Evolutionary conservation across 805 yeast genomes (phyloP).

Genomic region (Torulaspora maleeae): DNA sequence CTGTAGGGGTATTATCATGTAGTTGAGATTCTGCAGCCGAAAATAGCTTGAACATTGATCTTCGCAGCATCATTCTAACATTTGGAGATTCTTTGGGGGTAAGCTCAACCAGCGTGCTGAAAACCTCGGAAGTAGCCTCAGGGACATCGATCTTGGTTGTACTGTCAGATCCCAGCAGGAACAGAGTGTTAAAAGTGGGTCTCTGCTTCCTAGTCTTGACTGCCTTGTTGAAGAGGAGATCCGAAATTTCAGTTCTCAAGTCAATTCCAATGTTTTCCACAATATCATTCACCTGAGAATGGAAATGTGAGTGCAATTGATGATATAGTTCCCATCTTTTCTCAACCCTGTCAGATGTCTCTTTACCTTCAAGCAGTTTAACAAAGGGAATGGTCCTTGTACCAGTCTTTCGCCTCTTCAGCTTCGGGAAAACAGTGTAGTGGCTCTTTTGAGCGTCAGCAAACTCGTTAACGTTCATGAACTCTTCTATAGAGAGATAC

Average conservation of each 20-base stretch:
- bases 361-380: slow-evolving; percentile 42
- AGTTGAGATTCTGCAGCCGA: slow-evolving; percentile 21
- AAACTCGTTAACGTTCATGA: slow-evolving; percentile 29
- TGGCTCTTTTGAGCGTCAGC: slow-evolving; percentile 34
- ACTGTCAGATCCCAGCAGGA: slow-evolving; percentile 43
- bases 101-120: slow-evolving; percentile 33
- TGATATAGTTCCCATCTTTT: slow-evolving; percentile 42
- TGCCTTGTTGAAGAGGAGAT: slow-evolving; percentile 19
- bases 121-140: slow-evolving; percentile 14
- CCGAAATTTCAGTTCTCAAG: slow-evolving; percentile 33
- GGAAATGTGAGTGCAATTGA: slow-evolving; percentile 33
- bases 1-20: slow-evolving; percentile 1
- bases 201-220: slow-evolving; percentile 7
- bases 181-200: slow-evolving; percentile 34
- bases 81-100: slow-evolving; percentile 39
- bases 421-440: slow-evolving; percentile 22
- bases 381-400: slow-evolving; percentile 39
- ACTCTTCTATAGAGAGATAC: background rate
- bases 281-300: slow-evolving; percentile 30
- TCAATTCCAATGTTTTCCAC: slow-evolving; percentile 35
- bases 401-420: slow-evolving; percentile 13
- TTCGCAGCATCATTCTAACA: slow-evolving; percentile 36
- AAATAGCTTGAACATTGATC: slow-evolving; percentile 34
- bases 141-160: slow-evolving; percentile 39
- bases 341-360: slow-evolving; percentile 36